A percentile compares a stretch with the other conserved stretches of the same genome.
phyloP scores from a whole-genome alignment of 371 early-diverging fungal genomes.

The Apophysomyces variabilis region DNA sequence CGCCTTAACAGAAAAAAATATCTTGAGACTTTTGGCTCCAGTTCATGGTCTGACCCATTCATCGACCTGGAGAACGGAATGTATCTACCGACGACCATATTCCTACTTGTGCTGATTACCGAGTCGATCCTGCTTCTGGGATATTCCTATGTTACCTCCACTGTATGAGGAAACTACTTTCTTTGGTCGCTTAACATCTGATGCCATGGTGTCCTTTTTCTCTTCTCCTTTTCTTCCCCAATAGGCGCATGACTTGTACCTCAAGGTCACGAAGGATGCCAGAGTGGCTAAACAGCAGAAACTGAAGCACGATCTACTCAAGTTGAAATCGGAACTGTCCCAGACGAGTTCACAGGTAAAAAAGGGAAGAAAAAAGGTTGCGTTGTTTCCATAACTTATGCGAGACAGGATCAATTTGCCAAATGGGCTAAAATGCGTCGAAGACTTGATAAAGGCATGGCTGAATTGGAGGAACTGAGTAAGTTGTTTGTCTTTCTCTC shows the following conservation, averaged over 20 bases:
- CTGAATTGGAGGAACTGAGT: constrained; percentile 68
- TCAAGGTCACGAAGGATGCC: constrained; percentile 49
- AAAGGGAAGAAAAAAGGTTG: neutral
- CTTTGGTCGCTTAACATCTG: neutral
- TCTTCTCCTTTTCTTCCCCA: no score
- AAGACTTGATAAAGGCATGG: constrained; percentile 73
- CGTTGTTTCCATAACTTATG: neutral
- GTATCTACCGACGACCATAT: constrained; percentile 57
- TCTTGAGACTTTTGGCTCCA: no score
- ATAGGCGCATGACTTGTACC: constrained; percentile 57
- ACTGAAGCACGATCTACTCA: constrained; percentile 63
- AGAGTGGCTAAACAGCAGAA: constrained; percentile 53
- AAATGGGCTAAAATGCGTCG: constrained; percentile 94
- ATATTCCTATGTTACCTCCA: constrained; percentile 56
- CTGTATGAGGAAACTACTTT: constrained; percentile 33
- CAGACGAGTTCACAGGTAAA: constrained; percentile 71
- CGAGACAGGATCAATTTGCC: constrained; percentile 85
- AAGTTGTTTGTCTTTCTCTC: constrained; percentile 19
- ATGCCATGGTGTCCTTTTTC: neutral
- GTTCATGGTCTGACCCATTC: neutral
- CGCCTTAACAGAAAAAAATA: no score
- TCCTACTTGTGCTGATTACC: constrained; percentile 58
- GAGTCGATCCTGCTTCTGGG: constrained; percentile 63
- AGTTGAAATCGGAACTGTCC: constrained; percentile 60
- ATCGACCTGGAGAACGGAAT: constrained; percentile 22